A percentile compares a stretch with the other conserved stretches of the same genome.
Evolutionary conservation across 1,284 basidiomycete species (phyloP).

Genomic region (Melampsora larici-populina): DNA sequence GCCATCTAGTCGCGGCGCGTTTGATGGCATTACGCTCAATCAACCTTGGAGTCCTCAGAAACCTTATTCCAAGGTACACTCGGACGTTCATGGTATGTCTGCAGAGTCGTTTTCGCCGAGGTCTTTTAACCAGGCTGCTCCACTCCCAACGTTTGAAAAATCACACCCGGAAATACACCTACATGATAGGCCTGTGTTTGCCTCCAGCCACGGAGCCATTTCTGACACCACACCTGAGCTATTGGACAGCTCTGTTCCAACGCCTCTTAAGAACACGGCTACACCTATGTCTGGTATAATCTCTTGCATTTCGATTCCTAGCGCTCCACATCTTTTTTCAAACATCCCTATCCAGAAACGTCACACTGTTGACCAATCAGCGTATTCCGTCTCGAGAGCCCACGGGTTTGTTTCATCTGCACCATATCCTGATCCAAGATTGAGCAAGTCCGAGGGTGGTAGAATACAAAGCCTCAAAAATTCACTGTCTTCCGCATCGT

Average conservation of each 20-base stretch:
- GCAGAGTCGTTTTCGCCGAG: no score
- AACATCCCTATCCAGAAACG: neutral
- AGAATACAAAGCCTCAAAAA: no score
- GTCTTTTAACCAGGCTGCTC: no score
- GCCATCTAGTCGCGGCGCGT: constrained; percentile 6
- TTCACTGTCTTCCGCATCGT: neutral
- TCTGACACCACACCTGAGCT: neutral
- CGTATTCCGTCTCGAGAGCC: neutral
- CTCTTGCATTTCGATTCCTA: constrained; percentile 19
- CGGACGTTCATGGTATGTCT: no score
- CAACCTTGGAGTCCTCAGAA: neutral
- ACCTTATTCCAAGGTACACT: no score
- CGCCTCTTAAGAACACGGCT: neutral
- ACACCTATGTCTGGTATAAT: neutral
- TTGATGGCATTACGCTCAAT: neutral
- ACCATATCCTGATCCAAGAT: no score
- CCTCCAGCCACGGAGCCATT: neutral
- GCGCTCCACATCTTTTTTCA: constrained; percentile 28
- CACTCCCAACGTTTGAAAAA: no score
- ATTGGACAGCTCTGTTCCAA: neutral
- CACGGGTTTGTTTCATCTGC: neutral
- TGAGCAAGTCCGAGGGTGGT: no score
- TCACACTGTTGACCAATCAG: neutral
- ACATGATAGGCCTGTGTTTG: neutral
- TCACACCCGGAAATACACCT: no score